Evolutionary conservation across 495 filamentous ascomycete species (phyloP).

Genomic region (Recurvomyces mirabilis): DNA sequence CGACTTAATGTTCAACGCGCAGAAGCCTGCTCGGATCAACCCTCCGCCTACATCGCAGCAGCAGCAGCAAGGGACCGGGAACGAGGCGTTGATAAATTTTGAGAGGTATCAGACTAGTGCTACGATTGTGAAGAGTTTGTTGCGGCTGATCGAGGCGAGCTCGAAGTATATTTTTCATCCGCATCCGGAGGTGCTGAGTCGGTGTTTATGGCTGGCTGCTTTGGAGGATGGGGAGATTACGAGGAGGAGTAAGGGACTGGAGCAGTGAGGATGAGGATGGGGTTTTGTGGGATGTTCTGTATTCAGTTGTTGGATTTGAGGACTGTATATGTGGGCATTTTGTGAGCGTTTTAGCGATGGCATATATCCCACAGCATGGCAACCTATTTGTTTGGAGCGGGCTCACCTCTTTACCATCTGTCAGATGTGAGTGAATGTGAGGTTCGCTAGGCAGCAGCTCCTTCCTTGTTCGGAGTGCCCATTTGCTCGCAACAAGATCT

Average conservation of each 20-base stretch:
- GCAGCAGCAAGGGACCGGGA: no score
- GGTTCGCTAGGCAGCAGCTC: no score
- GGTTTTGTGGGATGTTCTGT: no score
- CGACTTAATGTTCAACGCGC: slow-evolving; percentile 91
- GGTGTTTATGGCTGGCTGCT: slow-evolving; percentile 91
- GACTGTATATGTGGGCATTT: no score
- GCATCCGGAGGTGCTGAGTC: slow-evolving; percentile 74
- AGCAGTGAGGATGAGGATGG: slow-evolving; percentile 13
- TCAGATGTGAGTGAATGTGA: not conserved
- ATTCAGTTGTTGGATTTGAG: no score
- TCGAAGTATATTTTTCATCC: slow-evolving; percentile 75
- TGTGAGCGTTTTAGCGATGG: no score
- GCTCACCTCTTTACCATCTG: not conserved
- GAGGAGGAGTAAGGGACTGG: slow-evolving; percentile 43
- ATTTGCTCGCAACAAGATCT: no score
- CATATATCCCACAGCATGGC: no score
- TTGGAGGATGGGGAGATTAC: slow-evolving; percentile 76
- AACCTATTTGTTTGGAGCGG: not conserved
- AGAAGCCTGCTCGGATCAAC: slow-evolving; percentile 45
- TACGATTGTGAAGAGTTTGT: slow-evolving; percentile 82
- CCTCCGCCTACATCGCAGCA: slow-evolving; percentile 6
- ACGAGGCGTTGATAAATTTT: slow-evolving; percentile 86
- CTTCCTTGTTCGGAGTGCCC: no score
- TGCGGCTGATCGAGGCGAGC: slow-evolving; percentile 85
- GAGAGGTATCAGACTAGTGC: slow-evolving; percentile 86